Evolutionary conservation across 768 basidiomycete genomes (phyloP).

Genomic region (Pleurotus eryngii): DNA sequence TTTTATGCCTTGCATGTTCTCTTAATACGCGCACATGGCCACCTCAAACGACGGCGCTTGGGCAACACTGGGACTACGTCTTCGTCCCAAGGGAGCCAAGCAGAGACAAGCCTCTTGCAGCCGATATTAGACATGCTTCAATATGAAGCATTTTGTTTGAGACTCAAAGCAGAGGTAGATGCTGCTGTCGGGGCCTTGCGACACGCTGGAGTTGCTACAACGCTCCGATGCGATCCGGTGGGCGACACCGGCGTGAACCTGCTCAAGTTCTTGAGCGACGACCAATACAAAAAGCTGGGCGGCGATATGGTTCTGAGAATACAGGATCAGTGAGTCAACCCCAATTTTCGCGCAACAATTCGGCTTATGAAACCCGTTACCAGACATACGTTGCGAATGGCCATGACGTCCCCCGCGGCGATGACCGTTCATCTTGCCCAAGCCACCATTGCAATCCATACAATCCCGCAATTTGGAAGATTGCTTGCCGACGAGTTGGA

Average conservation of each 20-base stretch:
- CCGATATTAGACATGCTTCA: slow-evolving; percentile 78
- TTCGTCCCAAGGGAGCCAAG: slow-evolving; percentile 13
- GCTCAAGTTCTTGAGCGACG: slow-evolving; percentile 44
- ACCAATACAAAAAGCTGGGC: slow-evolving; percentile 42
- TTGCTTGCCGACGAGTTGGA: slow-evolving; percentile 78
- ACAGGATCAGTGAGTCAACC: slow-evolving; percentile 50
- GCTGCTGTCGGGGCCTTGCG: slow-evolving; percentile 47
- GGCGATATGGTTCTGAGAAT: slow-evolving; percentile 76
- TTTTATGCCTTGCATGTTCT: slow-evolving; percentile 62
- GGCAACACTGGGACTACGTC: slow-evolving; percentile 21
- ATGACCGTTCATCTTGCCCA: slow-evolving; percentile 78
- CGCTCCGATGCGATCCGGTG: slow-evolving; percentile 57
- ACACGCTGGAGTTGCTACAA: slow-evolving; percentile 51
- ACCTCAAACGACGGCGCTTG: slow-evolving; percentile 40
- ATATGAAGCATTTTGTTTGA: slow-evolving; percentile 70
- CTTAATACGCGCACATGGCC: slow-evolving; percentile 56
- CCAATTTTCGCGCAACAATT: background rate
- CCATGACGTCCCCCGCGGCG: slow-evolving; percentile 71
- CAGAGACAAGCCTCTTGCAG: slow-evolving; percentile 55
- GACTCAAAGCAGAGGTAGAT: slow-evolving; percentile 56
- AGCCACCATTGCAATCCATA: slow-evolving; percentile 70
- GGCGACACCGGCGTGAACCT: slow-evolving; percentile 66
- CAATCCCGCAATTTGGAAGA: slow-evolving; percentile 72
- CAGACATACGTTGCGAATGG: slow-evolving; percentile 74
- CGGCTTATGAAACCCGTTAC: background rate